Percentiles rank a stretch among this genome's conserved stretches.
Conservation (phyloP, 1,284 basidiomycete species). For the Apiotrichum sp. region DNA sequence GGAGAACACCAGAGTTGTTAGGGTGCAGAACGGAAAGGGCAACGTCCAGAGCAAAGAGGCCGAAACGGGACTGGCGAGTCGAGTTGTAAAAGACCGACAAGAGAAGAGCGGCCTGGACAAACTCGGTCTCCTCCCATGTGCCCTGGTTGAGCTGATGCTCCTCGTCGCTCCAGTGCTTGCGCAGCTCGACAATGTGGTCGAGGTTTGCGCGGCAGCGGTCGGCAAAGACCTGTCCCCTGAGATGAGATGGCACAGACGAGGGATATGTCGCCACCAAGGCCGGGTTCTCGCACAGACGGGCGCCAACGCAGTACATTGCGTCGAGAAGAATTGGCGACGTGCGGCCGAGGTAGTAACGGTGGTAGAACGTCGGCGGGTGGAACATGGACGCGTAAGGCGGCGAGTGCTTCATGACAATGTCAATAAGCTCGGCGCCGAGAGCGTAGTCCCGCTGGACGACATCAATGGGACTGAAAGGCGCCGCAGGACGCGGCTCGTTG, state of each 20-base stretch:
- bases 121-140: slow-evolving; percentile 47
- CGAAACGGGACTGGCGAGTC: slow-evolving; percentile 40
- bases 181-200: slow-evolving; percentile 31
- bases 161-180: slow-evolving; percentile 28
- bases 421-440: slow-evolving; percentile 37
- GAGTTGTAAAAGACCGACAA: slow-evolving; percentile 45
- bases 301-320: slow-evolving; percentile 47
- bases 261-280: slow-evolving; percentile 27
- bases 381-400: slow-evolving; percentile 47
- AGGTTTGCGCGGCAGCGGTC: slow-evolving; percentile 35
- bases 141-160: slow-evolving; percentile 27
- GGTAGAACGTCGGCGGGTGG: slow-evolving; percentile 47
- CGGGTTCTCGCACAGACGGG: slow-evolving; percentile 43
- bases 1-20: slow-evolving; percentile 12
- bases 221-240: slow-evolving; percentile 39
- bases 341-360: slow-evolving; percentile 45
- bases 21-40: slow-evolving; percentile 36
- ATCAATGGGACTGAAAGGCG: slow-evolving; percentile 22
- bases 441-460: slow-evolving; percentile 34
- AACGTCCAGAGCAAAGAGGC: slow-evolving; percentile 43
- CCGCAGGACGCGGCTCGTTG: neutral
- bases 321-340: slow-evolving; percentile 46
- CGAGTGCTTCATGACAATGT: slow-evolving; percentile 46
- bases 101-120: slow-evolving; percentile 43
- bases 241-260: slow-evolving; percentile 26